A percentile compares a stretch with the other conserved stretches of the same genome.
Conservation (phyloP, 768 basidiomycete species). For the Pleurotus eryngii region DNA sequence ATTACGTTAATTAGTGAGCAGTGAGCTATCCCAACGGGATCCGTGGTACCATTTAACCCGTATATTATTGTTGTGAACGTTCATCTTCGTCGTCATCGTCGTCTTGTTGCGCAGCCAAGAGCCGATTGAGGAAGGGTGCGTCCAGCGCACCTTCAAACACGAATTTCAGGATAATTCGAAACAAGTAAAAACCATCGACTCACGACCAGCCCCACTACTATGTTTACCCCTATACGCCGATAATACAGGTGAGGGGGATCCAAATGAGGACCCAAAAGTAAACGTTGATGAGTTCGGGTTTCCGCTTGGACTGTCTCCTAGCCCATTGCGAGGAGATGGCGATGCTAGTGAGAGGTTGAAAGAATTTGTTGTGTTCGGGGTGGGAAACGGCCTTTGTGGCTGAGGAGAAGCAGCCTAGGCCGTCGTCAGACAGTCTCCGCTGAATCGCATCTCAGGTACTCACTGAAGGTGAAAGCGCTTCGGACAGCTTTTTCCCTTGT, state of each 20-base stretch:
- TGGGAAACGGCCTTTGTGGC: constrained; percentile 1
- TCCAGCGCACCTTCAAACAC: not conserved
- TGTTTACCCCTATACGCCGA: constrained; percentile 12
- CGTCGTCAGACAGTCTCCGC: not conserved
- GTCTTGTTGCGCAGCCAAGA: not conserved
- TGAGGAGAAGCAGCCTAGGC: not conserved
- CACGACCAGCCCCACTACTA: not conserved
- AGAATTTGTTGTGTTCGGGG: not conserved
- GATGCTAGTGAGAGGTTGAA: constrained; percentile 3
- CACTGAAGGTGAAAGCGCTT: constrained; percentile 4
- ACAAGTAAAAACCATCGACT: not conserved
- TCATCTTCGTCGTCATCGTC: not conserved
- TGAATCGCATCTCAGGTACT: not conserved
- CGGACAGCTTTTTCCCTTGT: not conserved
- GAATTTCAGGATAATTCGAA: not conserved
- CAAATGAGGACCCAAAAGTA: not conserved
- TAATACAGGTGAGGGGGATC: constrained; percentile 20
- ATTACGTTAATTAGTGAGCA: too few relatives aligned
- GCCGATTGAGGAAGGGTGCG: not conserved
- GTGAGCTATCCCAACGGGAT: too few relatives aligned
- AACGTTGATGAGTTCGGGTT: not conserved
- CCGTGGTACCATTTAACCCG: not conserved
- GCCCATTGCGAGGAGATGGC: not conserved
- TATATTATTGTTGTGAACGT: not conserved
- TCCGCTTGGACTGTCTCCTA: not conserved